Evolutionary conservation across 306 rosid genomes (phyloP).

Genomic region (Quercus wislizeni): DNA sequence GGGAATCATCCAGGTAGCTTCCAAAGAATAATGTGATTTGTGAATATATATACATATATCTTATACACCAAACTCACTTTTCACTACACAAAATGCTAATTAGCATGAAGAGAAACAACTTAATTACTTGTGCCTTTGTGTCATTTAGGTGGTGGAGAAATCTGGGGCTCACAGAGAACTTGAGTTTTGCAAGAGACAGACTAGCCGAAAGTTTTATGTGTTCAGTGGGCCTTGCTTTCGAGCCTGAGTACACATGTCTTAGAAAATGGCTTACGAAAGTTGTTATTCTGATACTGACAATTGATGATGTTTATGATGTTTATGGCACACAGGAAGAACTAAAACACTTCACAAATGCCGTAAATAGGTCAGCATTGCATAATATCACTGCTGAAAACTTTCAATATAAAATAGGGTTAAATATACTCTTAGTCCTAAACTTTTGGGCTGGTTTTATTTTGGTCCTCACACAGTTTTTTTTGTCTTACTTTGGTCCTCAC

Average conservation of each 20-base stretch:
- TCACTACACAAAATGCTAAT: too few relatives aligned
- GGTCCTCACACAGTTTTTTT: too few relatives aligned
- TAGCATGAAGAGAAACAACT: too few relatives aligned
- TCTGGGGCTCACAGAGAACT: slow-evolving; percentile 31
- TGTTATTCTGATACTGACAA: slow-evolving; percentile 32
- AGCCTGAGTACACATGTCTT: slow-evolving; percentile 29
- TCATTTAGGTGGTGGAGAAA: slow-evolving; percentile 68
- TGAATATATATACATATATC: neutral
- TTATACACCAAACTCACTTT: neutral
- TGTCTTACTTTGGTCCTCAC: too few relatives aligned
- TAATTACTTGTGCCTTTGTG: too few relatives aligned
- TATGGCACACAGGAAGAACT: slow-evolving; percentile 59
- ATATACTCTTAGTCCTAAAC: too few relatives aligned
- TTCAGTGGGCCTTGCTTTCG: slow-evolving; percentile 45
- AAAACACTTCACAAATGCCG: slow-evolving; percentile 46
- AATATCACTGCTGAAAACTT: too few relatives aligned
- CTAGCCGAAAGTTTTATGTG: slow-evolving; percentile 68
- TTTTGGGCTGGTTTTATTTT: too few relatives aligned
- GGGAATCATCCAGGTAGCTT: slow-evolving; percentile 42
- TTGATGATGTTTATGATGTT: slow-evolving; percentile 63
- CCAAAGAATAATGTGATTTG: neutral
- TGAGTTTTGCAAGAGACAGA: slow-evolving; percentile 62
- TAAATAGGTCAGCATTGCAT: slow-evolving; percentile 34
- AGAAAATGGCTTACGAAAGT: slow-evolving; percentile 68
- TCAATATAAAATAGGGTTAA: too few relatives aligned